Evolutionary conservation across 1,139 yeast species (phyloP).

Genomic region (Arxiozyma heterogenica): DNA sequence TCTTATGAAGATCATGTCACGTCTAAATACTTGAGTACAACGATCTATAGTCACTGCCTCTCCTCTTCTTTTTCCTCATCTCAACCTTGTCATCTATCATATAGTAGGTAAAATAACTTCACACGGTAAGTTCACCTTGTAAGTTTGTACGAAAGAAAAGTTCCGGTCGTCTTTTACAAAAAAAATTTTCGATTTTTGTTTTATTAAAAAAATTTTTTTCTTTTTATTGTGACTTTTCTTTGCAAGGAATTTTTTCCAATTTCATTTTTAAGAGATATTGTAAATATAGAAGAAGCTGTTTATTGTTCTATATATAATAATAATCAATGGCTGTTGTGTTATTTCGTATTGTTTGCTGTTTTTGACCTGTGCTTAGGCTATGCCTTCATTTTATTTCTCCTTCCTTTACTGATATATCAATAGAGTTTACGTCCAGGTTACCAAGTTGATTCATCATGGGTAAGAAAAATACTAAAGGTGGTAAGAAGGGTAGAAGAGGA

Average conservation of each 20-base stretch:
- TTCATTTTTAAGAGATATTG: no score
- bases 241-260: not conserved
- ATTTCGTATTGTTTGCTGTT: no score
- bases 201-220: no score
- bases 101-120: not conserved
- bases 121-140: not conserved
- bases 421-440: conserved; percentile 12
- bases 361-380: no score
- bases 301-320: no score
- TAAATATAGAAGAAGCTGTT: not conserved
- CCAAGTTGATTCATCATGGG: conserved; percentile 29
- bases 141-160: not conserved
- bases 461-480: conserved; percentile 36
- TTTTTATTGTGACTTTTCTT: not conserved
- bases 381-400: not conserved
- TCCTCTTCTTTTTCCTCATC: not conserved
- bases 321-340: not conserved
- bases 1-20: conserved; percentile 43
- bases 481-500: conserved; percentile 91
- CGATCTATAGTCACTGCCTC: not conserved
- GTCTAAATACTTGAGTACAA: conserved; percentile 2
- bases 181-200: not conserved
- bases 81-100: not conserved
- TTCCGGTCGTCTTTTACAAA: not conserved
- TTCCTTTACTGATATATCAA: not conserved